Percentiles rank a stretch among this genome's conserved stretches.
phyloP scores from a whole-genome alignment of 345 rosid genomes.

The Rhodamnia argentea region DNA sequence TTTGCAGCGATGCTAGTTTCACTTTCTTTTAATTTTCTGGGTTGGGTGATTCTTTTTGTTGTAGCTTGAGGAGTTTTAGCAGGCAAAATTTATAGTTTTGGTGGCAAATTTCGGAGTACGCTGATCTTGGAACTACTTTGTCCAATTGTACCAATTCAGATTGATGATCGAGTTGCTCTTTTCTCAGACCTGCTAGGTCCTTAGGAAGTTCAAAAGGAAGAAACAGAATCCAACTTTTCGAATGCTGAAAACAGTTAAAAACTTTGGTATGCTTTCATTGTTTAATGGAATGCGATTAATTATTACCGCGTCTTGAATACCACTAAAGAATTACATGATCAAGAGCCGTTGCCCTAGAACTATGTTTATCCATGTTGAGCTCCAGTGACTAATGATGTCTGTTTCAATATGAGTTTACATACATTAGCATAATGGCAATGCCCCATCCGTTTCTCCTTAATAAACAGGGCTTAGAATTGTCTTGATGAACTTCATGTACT shows the following conservation, averaged over 20 bases:
- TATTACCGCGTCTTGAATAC: rapidly evolving
- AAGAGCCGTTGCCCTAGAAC: rapidly evolving
- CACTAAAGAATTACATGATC: rapidly evolving
- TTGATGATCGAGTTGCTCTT: not conserved
- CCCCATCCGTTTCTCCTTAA: not conserved
- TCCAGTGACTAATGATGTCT: not conserved
- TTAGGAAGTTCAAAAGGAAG: not conserved
- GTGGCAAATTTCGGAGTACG: not conserved
- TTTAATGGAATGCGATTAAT: not conserved
- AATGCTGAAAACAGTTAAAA: not conserved
- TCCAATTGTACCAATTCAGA: rapidly evolving
- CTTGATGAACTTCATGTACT: not conserved
- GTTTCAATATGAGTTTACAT: not conserved
- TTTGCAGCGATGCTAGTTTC: not conserved
- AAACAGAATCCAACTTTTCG: not conserved
- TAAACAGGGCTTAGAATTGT: not conserved
- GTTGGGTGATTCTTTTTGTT: not conserved
- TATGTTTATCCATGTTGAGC: not conserved
- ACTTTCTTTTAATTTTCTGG: not conserved
- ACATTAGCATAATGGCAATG: not conserved
- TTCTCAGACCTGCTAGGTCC: not conserved
- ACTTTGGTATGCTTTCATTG: not conserved
- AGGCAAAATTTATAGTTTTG: not conserved
- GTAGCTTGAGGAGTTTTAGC: not conserved
- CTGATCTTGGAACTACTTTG: not conserved